Conservation (phyloP, 1,139 yeast genomes). For the Pichia sp. region DNA sequence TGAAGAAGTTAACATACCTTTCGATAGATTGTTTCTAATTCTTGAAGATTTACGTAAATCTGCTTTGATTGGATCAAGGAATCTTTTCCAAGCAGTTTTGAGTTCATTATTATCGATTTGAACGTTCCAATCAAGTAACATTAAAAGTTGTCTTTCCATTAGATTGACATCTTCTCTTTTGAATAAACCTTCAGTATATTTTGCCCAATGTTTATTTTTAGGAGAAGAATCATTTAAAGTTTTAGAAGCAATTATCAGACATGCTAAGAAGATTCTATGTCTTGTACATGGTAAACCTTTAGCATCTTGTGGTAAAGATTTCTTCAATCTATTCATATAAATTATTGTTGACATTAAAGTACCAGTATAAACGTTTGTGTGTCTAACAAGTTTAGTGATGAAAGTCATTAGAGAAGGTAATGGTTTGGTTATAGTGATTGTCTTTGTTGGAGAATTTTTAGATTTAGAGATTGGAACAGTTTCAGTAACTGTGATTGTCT, state of each 20-base stretch:
- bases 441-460: constrained; percentile 26
- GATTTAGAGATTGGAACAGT: constrained; percentile 30
- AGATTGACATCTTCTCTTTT: constrained; percentile 60
- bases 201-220: constrained; percentile 71
- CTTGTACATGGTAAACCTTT: constrained; percentile 73
- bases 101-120: constrained; percentile 50
- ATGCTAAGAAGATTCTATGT: constrained; percentile 67
- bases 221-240: constrained; percentile 74
- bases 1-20: constrained; percentile 25
- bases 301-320: constrained; percentile 59
- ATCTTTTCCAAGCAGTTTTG: constrained; percentile 38
- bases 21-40: constrained; percentile 24
- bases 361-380: constrained; percentile 71
- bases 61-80: constrained; percentile 56
- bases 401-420: constrained; percentile 71
- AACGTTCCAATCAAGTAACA: constrained; percentile 64
- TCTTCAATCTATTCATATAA: constrained; percentile 53
- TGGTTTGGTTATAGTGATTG: constrained; percentile 30
- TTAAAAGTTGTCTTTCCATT: constrained; percentile 72
- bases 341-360: constrained; percentile 67
- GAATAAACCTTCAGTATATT: constrained; percentile 67
- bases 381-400: constrained; percentile 59
- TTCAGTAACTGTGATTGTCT: constrained; percentile 26
- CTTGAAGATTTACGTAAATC: constrained; percentile 39
- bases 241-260: constrained; percentile 64